Evolutionary conservation across 2,329 filamentous ascomycete genomes (phyloP).

Genomic region (Phialophora chinensis): DNA sequence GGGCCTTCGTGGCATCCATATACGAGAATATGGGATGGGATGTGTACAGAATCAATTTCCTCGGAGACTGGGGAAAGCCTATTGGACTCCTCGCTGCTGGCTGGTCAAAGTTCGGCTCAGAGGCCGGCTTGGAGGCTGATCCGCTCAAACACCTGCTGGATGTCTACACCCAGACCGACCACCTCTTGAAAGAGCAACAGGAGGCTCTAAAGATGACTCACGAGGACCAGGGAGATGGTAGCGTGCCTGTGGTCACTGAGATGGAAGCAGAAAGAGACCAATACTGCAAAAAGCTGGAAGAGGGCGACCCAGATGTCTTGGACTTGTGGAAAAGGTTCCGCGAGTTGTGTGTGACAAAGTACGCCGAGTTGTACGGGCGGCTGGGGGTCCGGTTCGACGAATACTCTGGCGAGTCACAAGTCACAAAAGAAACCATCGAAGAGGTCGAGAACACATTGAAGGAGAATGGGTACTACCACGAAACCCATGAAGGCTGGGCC

Average conservation of each 20-base stretch:
- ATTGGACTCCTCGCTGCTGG: constrained; percentile 71
- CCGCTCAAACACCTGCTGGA: constrained; percentile 83
- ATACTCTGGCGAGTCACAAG: constrained; percentile 75
- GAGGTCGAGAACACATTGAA: constrained; percentile 66
- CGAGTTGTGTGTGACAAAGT: constrained; percentile 69
- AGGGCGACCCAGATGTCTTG: constrained; percentile 66
- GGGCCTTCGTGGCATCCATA: constrained; percentile 72
- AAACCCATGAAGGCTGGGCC: constrained; percentile 72
- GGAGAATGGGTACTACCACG: constrained; percentile 68
- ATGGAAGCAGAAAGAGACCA: constrained; percentile 52
- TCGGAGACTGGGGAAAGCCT: constrained; percentile 73
- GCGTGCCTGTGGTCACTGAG: constrained; percentile 49
- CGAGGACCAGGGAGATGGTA: constrained; percentile 38
- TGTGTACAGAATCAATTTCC: constrained; percentile 73
- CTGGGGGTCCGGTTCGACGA: constrained; percentile 72
- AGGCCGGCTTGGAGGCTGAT: constrained; percentile 72
- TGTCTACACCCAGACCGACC: constrained; percentile 77
- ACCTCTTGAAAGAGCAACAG: constrained; percentile 59
- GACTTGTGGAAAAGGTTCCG: constrained; percentile 70
- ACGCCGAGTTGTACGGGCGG: constrained; percentile 71
- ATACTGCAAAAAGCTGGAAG: constrained; percentile 74
- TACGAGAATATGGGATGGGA: constrained; percentile 74
- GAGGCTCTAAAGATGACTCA: constrained; percentile 63
- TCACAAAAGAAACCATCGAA: constrained; percentile 70
- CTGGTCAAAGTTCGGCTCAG: constrained; percentile 75